phyloP scores from a whole-genome alignment of 108 stramenopile species.

The Pinguiococcus pyrenoidosus region DNA sequence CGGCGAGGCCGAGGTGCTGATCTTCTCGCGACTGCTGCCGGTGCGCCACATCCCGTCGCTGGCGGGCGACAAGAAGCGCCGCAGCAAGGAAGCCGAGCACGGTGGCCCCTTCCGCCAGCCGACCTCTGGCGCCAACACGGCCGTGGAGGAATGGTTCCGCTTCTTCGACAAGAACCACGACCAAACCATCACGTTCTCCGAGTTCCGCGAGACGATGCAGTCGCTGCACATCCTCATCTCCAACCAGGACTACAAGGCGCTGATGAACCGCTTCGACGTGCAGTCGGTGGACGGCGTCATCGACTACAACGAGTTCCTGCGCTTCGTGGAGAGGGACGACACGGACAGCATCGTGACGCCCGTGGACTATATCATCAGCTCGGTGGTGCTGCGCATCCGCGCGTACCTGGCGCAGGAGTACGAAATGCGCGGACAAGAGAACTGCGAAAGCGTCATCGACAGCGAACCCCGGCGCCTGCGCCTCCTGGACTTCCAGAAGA shows the following conservation, averaged over 20 bases:
- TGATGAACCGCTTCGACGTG: slow-evolving; percentile 9
- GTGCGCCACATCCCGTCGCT: no score
- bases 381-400: no score
- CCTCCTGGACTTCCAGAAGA: no score
- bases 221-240: slow-evolving; percentile 3
- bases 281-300: not conserved
- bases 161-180: slow-evolving; percentile 9
- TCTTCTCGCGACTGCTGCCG: no score
- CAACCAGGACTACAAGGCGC: slow-evolving; percentile 5
- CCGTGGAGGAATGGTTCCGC: not conserved
- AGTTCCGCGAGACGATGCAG: slow-evolving; percentile 3
- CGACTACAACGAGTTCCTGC: slow-evolving; percentile 14
- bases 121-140: not conserved
- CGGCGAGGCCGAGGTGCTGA: no score
- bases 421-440: no score
- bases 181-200: slow-evolving; percentile 4
- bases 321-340: slow-evolving; percentile 1
- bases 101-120: no score
- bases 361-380: no score
- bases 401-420: slow-evolving; percentile 3
- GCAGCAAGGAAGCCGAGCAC: no score
- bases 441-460: no score
- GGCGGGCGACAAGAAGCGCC: no score
- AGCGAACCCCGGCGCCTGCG: no score
- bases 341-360: not conserved